These are phyloP conservation scores for Neofusicoccum parvum DNA, from an alignment of 2,329 filamentous ascomycete species.

Conservation along the genomic window DNA sequence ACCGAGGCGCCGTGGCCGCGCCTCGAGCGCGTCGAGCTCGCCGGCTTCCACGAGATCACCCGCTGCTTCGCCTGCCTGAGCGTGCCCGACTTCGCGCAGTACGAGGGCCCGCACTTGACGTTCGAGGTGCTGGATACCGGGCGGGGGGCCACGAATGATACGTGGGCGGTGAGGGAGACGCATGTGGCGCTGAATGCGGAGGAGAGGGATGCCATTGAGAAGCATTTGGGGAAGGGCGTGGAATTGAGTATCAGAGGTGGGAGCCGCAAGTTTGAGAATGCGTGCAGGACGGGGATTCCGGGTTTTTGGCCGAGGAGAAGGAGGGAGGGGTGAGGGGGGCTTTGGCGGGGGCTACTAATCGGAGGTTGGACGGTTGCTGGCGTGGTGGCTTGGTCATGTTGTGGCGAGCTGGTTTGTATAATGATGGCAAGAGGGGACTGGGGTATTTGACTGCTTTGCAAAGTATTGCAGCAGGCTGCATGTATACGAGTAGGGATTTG, in stretches of 20 bases:
- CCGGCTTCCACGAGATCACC: not conserved
- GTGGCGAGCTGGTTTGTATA: too few species aligned
- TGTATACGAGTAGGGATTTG: too few species aligned
- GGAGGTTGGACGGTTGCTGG: too few species aligned
- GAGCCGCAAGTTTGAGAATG: conserved; percentile 3
- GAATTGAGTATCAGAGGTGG: not conserved
- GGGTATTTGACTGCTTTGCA: too few species aligned
- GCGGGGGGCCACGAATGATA: not conserved
- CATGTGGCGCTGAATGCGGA: not conserved
- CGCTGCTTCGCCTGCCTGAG: not conserved
- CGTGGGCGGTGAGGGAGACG: conserved; percentile 9
- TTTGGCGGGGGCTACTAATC: too few species aligned
- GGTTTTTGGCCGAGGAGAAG: not conserved
- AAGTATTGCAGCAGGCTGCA: too few species aligned
- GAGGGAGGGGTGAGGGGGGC: not conserved
- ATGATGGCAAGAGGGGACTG: too few species aligned
- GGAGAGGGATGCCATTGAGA: not conserved
- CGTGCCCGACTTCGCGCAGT: not conserved
- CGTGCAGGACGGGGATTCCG: not conserved
- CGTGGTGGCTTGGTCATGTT: too few species aligned
- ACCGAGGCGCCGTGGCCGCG: not conserved
- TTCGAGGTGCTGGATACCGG: conserved; percentile 5
- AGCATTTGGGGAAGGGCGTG: not conserved
- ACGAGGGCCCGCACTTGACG: not conserved
- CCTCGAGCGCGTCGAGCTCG: not conserved